Evolutionary conservation across 2,329 filamentous ascomycete species (phyloP).

Genomic region (Ophiocordyceps sinensis): DNA sequence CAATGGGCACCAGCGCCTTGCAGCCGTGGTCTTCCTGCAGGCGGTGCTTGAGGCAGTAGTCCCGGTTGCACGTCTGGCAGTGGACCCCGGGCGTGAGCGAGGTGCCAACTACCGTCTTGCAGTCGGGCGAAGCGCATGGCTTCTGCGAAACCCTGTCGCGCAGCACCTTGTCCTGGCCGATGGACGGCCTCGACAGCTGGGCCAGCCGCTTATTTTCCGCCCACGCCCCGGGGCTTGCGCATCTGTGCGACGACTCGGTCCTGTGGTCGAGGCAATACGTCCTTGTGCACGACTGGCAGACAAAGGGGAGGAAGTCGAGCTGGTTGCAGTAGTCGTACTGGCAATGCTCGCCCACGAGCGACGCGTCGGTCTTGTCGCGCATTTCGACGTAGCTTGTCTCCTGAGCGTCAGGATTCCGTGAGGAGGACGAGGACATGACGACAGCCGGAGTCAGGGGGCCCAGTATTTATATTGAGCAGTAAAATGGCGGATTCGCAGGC

Average conservation of each 20-base stretch:
- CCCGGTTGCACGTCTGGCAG: constrained; percentile 55
- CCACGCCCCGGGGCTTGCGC: constrained; percentile 46
- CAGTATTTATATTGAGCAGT: not conserved
- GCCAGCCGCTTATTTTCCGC: constrained; percentile 40
- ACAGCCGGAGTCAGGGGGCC: not conserved
- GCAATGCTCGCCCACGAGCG: constrained; percentile 81
- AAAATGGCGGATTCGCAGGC: not conserved
- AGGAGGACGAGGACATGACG: constrained; percentile 32
- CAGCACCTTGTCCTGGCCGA: constrained; percentile 39
- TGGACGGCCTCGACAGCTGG: constrained; percentile 36
- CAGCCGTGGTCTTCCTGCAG: constrained; percentile 75
- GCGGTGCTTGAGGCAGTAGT: constrained; percentile 67
- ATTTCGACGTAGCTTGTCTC: constrained; percentile 55
- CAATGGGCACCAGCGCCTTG: constrained; percentile 51
- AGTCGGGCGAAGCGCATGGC: constrained; percentile 50
- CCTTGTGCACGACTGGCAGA: constrained; percentile 73
- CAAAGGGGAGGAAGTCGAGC: constrained; percentile 91
- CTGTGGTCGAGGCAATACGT: constrained; percentile 93
- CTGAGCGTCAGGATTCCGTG: constrained; percentile 24
- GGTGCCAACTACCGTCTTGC: constrained; percentile 60
- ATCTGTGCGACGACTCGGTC: constrained; percentile 67
- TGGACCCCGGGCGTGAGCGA: constrained; percentile 53
- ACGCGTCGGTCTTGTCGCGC: constrained; percentile 58
- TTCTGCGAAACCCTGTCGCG: constrained; percentile 43
- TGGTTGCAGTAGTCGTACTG: constrained; percentile 83